Conservation (phyloP, 192 early-diverging fungal species). For the Rhizophagus sp. region DNA sequence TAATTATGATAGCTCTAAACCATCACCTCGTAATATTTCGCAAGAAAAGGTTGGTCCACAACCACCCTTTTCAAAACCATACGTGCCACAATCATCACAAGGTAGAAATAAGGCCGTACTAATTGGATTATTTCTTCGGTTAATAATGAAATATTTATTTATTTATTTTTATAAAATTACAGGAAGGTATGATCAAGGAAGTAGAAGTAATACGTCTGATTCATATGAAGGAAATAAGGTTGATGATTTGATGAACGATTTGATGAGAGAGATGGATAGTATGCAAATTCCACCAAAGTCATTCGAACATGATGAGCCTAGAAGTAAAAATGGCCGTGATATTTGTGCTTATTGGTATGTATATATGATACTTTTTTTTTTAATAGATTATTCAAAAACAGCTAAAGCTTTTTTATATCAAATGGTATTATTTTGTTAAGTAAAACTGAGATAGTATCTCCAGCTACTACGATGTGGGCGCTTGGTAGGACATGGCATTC, state of each 20-base stretch:
- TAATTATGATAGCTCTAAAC: not conserved
- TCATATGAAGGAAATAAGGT: slow-evolving; percentile 35
- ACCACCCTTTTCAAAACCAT: not conserved
- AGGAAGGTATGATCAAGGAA: not conserved
- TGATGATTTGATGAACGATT: slow-evolving; percentile 45
- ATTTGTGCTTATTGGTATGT: slow-evolving; percentile 59
- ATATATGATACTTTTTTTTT: not conserved
- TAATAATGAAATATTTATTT: not conserved
- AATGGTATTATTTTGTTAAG: not conserved
- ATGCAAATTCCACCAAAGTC: slow-evolving; percentile 35
- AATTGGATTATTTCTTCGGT: not conserved
- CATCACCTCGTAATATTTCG: not conserved
- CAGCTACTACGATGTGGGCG: slow-evolving; percentile 54
- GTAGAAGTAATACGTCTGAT: not conserved
- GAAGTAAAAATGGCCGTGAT: slow-evolving; percentile 17
- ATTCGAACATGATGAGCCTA: slow-evolving; percentile 10
- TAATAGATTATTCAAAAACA: not conserved
- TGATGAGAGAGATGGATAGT: slow-evolving; percentile 46
- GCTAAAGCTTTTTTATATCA: not conserved
- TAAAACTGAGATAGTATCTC: slow-evolving; percentile 38
- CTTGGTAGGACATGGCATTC: slow-evolving; percentile 67
- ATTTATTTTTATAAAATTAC: not conserved
- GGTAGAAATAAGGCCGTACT: not conserved
- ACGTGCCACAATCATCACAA: not conserved
- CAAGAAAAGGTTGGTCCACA: not conserved